Conservation (phyloP, 1,284 basidiomycete species). For the Anthracocystis setariae region DNA sequence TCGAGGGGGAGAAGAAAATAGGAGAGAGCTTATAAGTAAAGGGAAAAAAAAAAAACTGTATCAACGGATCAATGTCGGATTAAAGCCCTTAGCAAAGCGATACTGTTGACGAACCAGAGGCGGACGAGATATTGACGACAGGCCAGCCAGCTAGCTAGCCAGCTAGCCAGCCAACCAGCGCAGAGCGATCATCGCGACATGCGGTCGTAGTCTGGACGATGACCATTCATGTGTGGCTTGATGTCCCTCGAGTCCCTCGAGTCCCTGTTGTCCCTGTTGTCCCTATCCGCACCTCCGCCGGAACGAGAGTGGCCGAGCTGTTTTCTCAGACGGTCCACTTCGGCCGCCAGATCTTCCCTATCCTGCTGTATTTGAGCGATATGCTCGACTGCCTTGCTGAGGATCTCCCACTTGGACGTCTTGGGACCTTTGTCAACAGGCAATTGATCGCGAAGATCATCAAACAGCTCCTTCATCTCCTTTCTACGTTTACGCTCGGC, state of each 20-base stretch:
- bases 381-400: conserved; percentile 57
- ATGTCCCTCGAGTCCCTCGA: background rate
- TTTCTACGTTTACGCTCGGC: conserved; percentile 65
- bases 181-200: conserved; percentile 12
- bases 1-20: no score
- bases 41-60: no score
- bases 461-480: conserved; percentile 68
- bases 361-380: conserved; percentile 43
- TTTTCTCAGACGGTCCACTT: conserved; percentile 25
- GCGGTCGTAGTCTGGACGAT: conserved; percentile 23
- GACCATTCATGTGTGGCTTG: conserved; percentile 10
- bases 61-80: no score
- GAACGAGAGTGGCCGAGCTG: conserved; percentile 15
- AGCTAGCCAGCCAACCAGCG: no score
- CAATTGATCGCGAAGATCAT: conserved; percentile 63
- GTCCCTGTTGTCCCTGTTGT: background rate
- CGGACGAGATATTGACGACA: no score
- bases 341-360: conserved; percentile 27
- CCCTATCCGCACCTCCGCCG: background rate
- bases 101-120: no score
- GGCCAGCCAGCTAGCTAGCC: no score
- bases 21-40: no score
- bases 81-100: no score
- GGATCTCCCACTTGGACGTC: conserved; percentile 66
- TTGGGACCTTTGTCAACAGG: conserved; percentile 64